These are phyloP conservation scores for Blastocystis sp. DNA, from an alignment of 352 stramenopile genomes.

Conservation along the genomic window DNA sequence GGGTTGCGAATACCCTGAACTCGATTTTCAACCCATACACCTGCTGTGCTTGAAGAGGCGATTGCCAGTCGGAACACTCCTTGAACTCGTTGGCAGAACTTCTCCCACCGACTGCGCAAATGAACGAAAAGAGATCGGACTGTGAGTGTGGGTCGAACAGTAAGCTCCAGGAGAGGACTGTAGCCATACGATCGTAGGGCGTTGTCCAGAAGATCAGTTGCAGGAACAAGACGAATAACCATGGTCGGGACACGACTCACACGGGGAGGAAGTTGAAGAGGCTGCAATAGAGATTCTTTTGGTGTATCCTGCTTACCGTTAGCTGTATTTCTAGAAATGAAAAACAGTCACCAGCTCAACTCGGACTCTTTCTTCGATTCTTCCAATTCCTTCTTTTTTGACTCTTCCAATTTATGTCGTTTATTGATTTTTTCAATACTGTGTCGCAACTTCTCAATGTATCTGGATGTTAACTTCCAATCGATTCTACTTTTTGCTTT, in stretches of 20 bases:
- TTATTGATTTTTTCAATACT: slow-evolving; percentile 48
- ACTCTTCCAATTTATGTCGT: neutral
- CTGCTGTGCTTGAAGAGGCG: slow-evolving; percentile 18
- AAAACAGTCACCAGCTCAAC: neutral
- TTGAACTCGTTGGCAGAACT: slow-evolving; percentile 10
- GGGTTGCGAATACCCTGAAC: neutral
- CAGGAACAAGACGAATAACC: slow-evolving; percentile 27
- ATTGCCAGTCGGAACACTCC: slow-evolving; percentile 41
- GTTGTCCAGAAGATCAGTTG: neutral
- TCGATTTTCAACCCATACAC: slow-evolving; percentile 46
- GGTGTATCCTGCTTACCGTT: neutral
- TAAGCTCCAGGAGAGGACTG: slow-evolving; percentile 31
- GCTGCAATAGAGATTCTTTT: neutral
- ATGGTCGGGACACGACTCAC: neutral
- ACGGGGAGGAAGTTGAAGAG: neutral
- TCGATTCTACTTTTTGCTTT: slow-evolving; percentile 17
- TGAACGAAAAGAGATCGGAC: slow-evolving; percentile 17
- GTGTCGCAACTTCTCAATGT: slow-evolving; percentile 24
- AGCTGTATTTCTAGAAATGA: slow-evolving; percentile 2
- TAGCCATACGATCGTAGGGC: neutral
- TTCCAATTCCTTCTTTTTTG: neutral
- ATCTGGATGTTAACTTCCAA: neutral
- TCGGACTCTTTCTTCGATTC: neutral
- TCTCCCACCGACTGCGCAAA: slow-evolving; percentile 9
- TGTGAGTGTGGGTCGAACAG: neutral